Evolutionary conservation across 2,329 filamentous ascomycete species (phyloP).

Genomic region (Nigrospora sphaerica): DNA sequence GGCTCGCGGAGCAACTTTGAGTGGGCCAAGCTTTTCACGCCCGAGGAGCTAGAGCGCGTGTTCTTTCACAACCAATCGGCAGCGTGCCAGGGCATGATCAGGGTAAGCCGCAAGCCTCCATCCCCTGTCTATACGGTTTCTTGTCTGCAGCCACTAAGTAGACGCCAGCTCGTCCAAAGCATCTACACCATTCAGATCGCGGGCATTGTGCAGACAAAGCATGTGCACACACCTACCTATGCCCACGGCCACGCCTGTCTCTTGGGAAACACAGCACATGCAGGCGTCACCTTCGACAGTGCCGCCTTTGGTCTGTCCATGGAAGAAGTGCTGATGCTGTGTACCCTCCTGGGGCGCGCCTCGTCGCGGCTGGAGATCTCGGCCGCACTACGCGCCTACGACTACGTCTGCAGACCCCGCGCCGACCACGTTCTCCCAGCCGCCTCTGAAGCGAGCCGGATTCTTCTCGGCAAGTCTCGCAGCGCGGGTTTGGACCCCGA

Average conservation of each 20-base stretch:
- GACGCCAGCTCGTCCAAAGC: constrained; percentile 17
- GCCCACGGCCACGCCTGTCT: constrained; percentile 13
- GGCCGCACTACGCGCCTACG: constrained; percentile 18
- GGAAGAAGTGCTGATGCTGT: constrained; percentile 19
- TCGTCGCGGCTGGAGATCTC: constrained; percentile 12
- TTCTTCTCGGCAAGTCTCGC: constrained; percentile 13
- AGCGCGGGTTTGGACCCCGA: constrained; percentile 12
- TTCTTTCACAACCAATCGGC: constrained; percentile 13
- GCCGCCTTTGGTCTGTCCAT: constrained; percentile 10
- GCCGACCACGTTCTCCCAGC: constrained; percentile 13
- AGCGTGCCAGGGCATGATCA: constrained; percentile 18
- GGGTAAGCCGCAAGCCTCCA: constrained; percentile 11
- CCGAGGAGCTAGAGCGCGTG: constrained; percentile 20
- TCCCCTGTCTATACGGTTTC: neutral
- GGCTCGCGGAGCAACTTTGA: constrained; percentile 3
- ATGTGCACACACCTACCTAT: constrained; percentile 11
- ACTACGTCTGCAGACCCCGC: constrained; percentile 17
- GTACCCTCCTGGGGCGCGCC: constrained; percentile 14
- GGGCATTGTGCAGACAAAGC: constrained; percentile 17
- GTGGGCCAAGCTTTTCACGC: constrained; percentile 21
- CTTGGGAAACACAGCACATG: constrained; percentile 17
- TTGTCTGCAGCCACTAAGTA: neutral
- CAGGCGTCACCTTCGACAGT: constrained; percentile 12
- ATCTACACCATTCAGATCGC: constrained; percentile 22
- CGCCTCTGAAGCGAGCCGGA: constrained; percentile 9